These are phyloP conservation scores for Populus pruinosa DNA, from an alignment of 345 rosid species.

Conservation along the genomic window DNA sequence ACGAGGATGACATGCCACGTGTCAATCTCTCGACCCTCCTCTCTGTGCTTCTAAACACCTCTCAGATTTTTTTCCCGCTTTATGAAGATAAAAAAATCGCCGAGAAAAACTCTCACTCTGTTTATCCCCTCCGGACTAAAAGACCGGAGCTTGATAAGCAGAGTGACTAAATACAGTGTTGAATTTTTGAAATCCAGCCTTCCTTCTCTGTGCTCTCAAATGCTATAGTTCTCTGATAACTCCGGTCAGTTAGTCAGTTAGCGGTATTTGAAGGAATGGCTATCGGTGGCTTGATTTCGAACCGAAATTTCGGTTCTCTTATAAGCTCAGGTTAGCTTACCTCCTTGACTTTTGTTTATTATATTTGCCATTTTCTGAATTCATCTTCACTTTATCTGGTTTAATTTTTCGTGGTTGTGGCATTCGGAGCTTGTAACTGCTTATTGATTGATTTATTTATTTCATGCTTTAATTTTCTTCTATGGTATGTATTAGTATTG, in stretches of 20 bases:
- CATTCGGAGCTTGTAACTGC: conserved; percentile 2
- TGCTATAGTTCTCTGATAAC: conserved; percentile 29
- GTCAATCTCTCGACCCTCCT: conserved; percentile 52
- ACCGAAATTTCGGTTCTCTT: conserved; percentile 40
- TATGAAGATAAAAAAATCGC: conserved; percentile 1
- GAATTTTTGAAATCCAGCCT: neutral
- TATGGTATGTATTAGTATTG: neutral
- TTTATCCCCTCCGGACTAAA: conserved; percentile 29
- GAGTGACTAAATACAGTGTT: neutral
- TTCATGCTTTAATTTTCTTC: neutral
- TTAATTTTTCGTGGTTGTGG: neutral
- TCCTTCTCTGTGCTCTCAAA: conserved; percentile 20
- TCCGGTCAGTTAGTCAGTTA: conserved; percentile 11
- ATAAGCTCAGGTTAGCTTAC: conserved; percentile 50
- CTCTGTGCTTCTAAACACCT: conserved; percentile 38
- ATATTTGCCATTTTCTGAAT: neutral
- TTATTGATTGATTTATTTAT: neutral
- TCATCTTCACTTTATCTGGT: neutral
- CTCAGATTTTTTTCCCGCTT: conserved; percentile 59
- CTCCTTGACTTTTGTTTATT: neutral
- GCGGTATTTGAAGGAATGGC: conserved; percentile 47
- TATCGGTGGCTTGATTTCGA: conserved; percentile 71
- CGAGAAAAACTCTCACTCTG: conserved; percentile 6
- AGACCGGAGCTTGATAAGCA: neutral
- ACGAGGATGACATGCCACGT: conserved; percentile 62